Evolutionary conservation across 345 rosid genomes (phyloP), one percentile per base, ranked within the genome.

Genomic region (Cardamine occulta): DNA sequence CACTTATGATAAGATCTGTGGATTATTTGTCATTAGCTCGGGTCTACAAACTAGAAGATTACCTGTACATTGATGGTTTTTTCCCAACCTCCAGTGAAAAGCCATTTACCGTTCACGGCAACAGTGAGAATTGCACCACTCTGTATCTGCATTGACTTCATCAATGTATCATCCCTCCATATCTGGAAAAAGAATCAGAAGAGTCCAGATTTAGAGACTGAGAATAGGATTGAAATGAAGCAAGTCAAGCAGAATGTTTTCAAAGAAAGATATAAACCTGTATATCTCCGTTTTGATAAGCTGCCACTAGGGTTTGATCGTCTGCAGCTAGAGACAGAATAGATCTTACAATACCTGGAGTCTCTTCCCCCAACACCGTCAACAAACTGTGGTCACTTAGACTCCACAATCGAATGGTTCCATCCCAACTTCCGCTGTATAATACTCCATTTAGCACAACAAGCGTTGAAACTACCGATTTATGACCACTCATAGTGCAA

Each of bases 341-440:
- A 79, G 97, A 81, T 54, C 80, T 71, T 74, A 77, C 70, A 47
- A 72, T 76, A 78, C 95, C 86, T 4, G 80, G 80, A 56, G 77
- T 69, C 68, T 83, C 89, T 61, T 86, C 89, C 39, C 89, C 92
- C 75, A 91, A 80, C 35, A 91, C 89, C 14, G 93, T 82, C 86
- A 94, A 78, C 65, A 87, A 83, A 80, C 87, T 81, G 63, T 90
- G 93, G 83, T 94, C 96, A 83, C 82, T 82, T 39, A 91, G 86
- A 81, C 91, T 85, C 98, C 97, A 91, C 65, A 94, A 80, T 65
- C 91, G 72, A 63, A 94, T 72, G 53, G 91, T 90, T 72, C 98
- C 97, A 83, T 91, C 98, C 94, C 96, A 90, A 77, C 98, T 90
- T 53, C 98, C 97, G 47, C 98, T 90, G 62, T 91, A 88, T 68